phyloP scores from a whole-genome alignment of 768 basidiomycete genomes.

The Tulasnella sp. region DNA sequence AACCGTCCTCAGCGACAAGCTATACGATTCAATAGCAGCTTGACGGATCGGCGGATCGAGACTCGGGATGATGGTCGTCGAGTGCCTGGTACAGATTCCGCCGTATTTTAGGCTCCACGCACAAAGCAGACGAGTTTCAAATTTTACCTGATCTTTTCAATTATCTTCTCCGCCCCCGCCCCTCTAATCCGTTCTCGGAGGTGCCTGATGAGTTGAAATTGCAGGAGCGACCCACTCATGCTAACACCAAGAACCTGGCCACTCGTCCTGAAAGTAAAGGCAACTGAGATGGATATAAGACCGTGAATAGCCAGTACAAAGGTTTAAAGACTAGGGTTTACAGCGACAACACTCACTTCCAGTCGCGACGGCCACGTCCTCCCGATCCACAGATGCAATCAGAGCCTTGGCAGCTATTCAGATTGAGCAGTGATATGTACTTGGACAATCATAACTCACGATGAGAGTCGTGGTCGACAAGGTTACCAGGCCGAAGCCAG shows the following conservation, averaged over 20 bases:
- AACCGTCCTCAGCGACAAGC: constrained; percentile 64
- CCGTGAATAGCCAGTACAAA: constrained; percentile 30
- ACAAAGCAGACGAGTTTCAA: too few species aligned
- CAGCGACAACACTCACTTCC: constrained; percentile 50
- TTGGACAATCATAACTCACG: constrained; percentile 36
- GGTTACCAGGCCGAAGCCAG: constrained; percentile 75
- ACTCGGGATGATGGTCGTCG: constrained; percentile 56
- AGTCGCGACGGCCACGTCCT: constrained; percentile 80
- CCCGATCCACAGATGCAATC: constrained; percentile 67
- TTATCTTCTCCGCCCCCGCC: constrained; percentile 55
- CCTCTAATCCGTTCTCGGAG: constrained; percentile 67
- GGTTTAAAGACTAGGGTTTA: neutral
- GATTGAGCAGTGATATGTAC: neutral
- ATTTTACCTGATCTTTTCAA: too few species aligned
- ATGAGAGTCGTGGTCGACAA: constrained; percentile 80
- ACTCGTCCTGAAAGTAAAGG: constrained; percentile 85
- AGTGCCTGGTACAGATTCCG: constrained; percentile 25
- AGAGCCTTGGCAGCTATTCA: constrained; percentile 53
- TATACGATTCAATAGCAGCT: constrained; percentile 67
- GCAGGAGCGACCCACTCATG: constrained; percentile 70
- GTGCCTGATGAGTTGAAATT: constrained; percentile 60
- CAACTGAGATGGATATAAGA: constrained; percentile 84
- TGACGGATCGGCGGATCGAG: constrained; percentile 43
- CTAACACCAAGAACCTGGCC: constrained; percentile 95
- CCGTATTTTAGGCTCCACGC: too few species aligned